Percentiles rank a stretch among this genome's conserved stretches.
phyloP scores from a whole-genome alignment of 2,329 filamentous ascomycete species.

The Xylariaceae sp. region DNA sequence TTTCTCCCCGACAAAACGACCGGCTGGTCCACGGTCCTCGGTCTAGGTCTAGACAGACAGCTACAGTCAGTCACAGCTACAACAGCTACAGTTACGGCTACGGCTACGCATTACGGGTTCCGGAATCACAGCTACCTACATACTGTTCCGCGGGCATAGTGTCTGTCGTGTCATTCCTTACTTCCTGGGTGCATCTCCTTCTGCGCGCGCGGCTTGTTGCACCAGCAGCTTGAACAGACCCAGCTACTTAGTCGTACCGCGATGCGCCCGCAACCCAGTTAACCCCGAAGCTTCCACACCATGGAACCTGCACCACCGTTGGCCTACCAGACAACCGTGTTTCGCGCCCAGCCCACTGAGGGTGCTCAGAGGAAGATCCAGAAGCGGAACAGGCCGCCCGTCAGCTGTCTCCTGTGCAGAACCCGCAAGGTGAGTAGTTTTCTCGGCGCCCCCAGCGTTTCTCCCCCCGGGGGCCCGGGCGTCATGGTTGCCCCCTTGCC shows the following conservation, averaged over 20 bases:
- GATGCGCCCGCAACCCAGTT: conserved; percentile 14
- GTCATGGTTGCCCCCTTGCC: conserved; percentile 6
- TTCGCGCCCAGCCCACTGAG: conserved; percentile 34
- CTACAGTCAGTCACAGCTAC: too few relatives aligned
- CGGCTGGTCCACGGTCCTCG: background rate
- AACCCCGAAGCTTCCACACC: conserved; percentile 24
- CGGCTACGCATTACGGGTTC: too few relatives aligned
- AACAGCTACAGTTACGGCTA: too few relatives aligned
- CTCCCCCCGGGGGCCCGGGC: background rate
- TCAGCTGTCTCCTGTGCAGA: conserved; percentile 34
- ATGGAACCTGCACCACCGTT: conserved; percentile 32
- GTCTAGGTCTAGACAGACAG: too few relatives aligned
- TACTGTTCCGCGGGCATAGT: background rate
- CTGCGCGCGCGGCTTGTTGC: background rate
- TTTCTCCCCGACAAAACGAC: background rate
- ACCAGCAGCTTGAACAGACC: conserved; percentile 4
- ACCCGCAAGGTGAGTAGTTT: conserved; percentile 32
- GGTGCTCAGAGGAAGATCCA: conserved; percentile 35
- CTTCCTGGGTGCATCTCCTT: conserved; percentile 1
- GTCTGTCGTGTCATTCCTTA: background rate
- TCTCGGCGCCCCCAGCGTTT: background rate
- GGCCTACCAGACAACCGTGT: conserved; percentile 34
- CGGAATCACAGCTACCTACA: background rate
- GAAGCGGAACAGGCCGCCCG: conserved; percentile 35
- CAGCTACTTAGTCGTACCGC: background rate